These are phyloP conservation scores for Populus hybrid DNA, from an alignment of 441 rosid genomes.

Conservation along the genomic window DNA sequence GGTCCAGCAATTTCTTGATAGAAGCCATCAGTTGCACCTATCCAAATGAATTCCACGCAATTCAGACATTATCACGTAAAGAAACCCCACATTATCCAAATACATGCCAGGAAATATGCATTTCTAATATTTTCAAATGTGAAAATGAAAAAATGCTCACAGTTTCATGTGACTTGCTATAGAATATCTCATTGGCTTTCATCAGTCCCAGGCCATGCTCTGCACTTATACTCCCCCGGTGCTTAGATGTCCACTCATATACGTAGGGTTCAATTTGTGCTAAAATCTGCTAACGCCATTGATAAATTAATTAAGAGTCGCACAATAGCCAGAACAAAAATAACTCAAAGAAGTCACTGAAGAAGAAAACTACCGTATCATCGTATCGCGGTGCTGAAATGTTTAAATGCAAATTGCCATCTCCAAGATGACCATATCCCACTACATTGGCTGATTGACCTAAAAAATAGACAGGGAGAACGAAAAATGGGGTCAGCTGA, in stretches of 20 bases:
- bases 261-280: slow-evolving; percentile 83
- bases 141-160: slow-evolving; percentile 37
- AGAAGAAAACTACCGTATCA: slow-evolving; percentile 44
- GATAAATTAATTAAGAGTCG: not conserved
- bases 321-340: not conserved
- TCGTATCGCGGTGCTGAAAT: slow-evolving; percentile 64
- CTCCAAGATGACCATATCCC: slow-evolving; percentile 95
- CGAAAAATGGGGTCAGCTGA: not conserved
- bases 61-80: slow-evolving; percentile 7
- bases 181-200: slow-evolving; percentile 83
- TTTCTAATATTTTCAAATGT: not conserved
- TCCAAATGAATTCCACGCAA: slow-evolving; percentile 10
- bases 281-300: slow-evolving; percentile 48
- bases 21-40: slow-evolving; percentile 81
- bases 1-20: slow-evolving; percentile 72
- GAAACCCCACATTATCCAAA: not conserved
- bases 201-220: slow-evolving; percentile 94
- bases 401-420: slow-evolving; percentile 90
- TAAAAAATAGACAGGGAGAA: slow-evolving; percentile 23
- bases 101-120: not conserved
- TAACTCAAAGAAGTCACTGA: not conserved
- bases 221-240: slow-evolving; percentile 91
- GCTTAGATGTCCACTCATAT: slow-evolving; percentile 90
- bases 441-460: slow-evolving; percentile 71
- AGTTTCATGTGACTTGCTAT: slow-evolving; percentile 73